Base-by-base conservation (phyloP, 1,139 yeast species). In the Blastobotrys apis region DNA sequence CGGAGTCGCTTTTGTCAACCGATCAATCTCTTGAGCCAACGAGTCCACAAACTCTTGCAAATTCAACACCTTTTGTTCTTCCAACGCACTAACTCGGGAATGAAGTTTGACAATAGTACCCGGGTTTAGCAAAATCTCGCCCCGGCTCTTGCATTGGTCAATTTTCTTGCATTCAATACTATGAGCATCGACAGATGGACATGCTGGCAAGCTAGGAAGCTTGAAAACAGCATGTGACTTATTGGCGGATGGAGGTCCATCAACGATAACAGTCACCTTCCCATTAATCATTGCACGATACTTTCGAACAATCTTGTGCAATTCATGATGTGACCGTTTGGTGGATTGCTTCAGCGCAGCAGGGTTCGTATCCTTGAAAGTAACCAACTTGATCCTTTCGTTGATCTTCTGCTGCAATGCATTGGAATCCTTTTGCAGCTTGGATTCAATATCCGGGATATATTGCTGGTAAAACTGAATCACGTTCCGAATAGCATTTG, bases 341-440 rank as follows among this genome's bases (percentile, higher is more conserved):
- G 98, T 92, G 66, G 96, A 86, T 64, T 90, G 97, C 55, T 86
- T 87, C 55, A 94, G 73, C 0, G 98, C 96, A 59, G 84, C 94
- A 39, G 88, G 80, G 58, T 94, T 94, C 10, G 90, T 92, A 65
- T 94, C 99, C 57, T 90, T 88, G 97, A 98, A 94, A 59, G 96
- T 85, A 1, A 97, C 97, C 25, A 94, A 71, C 41, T 87, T 68
- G 40, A 92, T 87, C 4, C 88, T 82, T 49, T 94, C 98, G 36
- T 79, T 73, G 21, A 92, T 77, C 44, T 87, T 92, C 58, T 88
- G 90, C 50, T 82, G 88, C 33, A 92, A 67, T 5, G 66, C 64
- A 54, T 73, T 77, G 59, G 74, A 78, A 1, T 73, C 72, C 1
- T 63, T 61, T 0, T 55, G 58, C 21, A 88, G 64, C 15, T 68